A percentile compares a stretch with the other conserved stretches of the same genome.
phyloP scores from a whole-genome alignment of 768 basidiomycete species.

The Candolleomyces efflorescens region DNA sequence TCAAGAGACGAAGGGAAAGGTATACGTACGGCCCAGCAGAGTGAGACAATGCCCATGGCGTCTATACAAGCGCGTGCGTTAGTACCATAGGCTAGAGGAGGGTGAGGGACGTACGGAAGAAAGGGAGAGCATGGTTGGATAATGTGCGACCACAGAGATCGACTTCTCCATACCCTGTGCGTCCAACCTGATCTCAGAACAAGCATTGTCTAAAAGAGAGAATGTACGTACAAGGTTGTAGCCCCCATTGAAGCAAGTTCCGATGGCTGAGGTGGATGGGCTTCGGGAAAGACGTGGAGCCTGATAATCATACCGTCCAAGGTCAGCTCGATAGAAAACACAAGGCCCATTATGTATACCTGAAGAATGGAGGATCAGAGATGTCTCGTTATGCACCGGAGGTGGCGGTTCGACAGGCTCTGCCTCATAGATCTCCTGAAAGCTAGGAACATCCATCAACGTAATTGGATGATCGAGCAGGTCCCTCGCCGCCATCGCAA shows the following conservation, averaged over 20 bases:
- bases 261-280: conserved; percentile 16
- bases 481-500: conserved; percentile 13
- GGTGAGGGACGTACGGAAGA: conserved; percentile 15
- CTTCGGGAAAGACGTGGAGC: conserved; percentile 23
- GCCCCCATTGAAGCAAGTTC: conserved; percentile 11
- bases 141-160: conserved; percentile 19
- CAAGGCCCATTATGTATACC: too few species aligned
- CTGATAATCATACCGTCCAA: too few species aligned
- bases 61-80: conserved; percentile 1
- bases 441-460: conserved; percentile 3
- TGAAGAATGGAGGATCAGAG: conserved; percentile 20
- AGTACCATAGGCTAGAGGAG: background rate
- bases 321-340: too few species aligned
- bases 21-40: conserved; percentile 14
- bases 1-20: background rate
- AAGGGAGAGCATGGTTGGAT: conserved; percentile 16
- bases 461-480: background rate
- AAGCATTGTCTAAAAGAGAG: background rate
- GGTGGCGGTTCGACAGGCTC: background rate
- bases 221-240: conserved; percentile 13
- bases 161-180: conserved; percentile 18
- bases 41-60: conserved; percentile 17
- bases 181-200: background rate
- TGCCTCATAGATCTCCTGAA: background rate
- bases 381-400: background rate